A percentile compares a stretch with the other conserved stretches of the same genome.
These are phyloP conservation scores for Escallonia herrerae DNA, from an alignment of 129 eudicot species.

Conservation along the genomic window DNA sequence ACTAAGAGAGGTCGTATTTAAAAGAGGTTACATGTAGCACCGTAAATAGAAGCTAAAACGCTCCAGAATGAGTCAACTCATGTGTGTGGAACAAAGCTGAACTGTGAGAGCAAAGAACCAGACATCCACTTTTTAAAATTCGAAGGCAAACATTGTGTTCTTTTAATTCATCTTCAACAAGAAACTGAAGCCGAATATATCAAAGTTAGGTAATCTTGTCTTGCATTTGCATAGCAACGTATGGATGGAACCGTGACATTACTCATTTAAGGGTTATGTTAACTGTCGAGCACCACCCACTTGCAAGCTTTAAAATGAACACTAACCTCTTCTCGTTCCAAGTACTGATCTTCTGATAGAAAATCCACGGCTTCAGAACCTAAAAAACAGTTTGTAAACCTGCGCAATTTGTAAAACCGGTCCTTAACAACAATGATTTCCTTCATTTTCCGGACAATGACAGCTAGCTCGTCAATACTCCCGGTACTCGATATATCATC, in stretches of 20 bases:
- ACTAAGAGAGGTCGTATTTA: too few relatives aligned
- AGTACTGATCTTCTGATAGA: conserved; percentile 59
- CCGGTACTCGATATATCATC: conserved; percentile 56
- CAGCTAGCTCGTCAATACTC: conserved; percentile 58
- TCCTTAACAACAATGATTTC: conserved; percentile 39
- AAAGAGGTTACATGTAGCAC: too few relatives aligned
- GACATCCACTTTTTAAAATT: background rate
- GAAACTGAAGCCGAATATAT: background rate
- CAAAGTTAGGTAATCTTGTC: background rate
- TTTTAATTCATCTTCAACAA: too few relatives aligned
- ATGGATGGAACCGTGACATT: background rate
- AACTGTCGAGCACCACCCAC: conserved; percentile 1
- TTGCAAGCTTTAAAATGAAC: conserved; percentile 12
- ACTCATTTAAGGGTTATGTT: conserved; percentile 5
- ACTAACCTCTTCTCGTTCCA: conserved; percentile 65
- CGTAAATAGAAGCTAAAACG: background rate
- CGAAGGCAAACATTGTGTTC: background rate
- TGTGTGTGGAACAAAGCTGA: background rate
- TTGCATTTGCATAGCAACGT: background rate
- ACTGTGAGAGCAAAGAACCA: background rate
- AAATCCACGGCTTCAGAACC: conserved; percentile 77
- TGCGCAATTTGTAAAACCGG: conserved; percentile 52
- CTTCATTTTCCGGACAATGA: conserved; percentile 58
- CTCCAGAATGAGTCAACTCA: background rate
- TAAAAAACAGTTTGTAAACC: conserved; percentile 49